phyloP scores from a whole-genome alignment of 2,329 filamentous ascomycete genomes.

The Raffaelea deltoideospora region DNA sequence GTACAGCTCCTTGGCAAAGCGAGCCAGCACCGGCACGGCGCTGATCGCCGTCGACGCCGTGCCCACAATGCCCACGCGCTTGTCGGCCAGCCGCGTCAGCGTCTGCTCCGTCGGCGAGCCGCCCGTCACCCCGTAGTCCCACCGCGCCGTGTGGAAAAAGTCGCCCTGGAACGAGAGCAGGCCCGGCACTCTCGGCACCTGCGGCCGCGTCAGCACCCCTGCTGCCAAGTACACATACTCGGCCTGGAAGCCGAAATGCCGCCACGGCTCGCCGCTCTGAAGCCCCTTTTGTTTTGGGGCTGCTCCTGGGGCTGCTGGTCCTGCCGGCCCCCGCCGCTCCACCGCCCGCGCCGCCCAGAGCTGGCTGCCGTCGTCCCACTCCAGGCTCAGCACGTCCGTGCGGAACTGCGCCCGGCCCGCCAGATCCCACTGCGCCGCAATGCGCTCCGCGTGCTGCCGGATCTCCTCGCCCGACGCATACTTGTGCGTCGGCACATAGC shows the following conservation, averaged over 20 bases:
- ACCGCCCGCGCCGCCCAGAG: slow-evolving; percentile 8
- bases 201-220: slow-evolving; percentile 20
- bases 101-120: slow-evolving; percentile 22
- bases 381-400: slow-evolving; percentile 20
- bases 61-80: slow-evolving; percentile 32
- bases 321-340: slow-evolving; percentile 4
- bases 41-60: slow-evolving; percentile 34
- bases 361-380: slow-evolving; percentile 23
- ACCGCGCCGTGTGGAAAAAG: slow-evolving; percentile 43
- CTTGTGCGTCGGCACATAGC: slow-evolving; percentile 37
- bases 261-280: no score
- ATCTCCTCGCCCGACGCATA: slow-evolving; percentile 23
- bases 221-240: slow-evolving; percentile 24
- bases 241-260: slow-evolving; percentile 17
- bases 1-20: slow-evolving; percentile 32
- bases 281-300: no score
- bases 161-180: slow-evolving; percentile 43
- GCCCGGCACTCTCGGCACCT: slow-evolving; percentile 36
- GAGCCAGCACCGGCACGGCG: slow-evolving; percentile 26
- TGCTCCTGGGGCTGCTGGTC: no score
- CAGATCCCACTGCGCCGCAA: slow-evolving; percentile 28
- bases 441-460: slow-evolving; percentile 25
- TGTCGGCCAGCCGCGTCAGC: slow-evolving; percentile 28
- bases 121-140: slow-evolving; percentile 27
- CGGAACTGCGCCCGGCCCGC: slow-evolving; percentile 30